phyloP scores from a whole-genome alignment of 1,284 basidiomycete genomes.

The Singerocomus rubriflavus region DNA sequence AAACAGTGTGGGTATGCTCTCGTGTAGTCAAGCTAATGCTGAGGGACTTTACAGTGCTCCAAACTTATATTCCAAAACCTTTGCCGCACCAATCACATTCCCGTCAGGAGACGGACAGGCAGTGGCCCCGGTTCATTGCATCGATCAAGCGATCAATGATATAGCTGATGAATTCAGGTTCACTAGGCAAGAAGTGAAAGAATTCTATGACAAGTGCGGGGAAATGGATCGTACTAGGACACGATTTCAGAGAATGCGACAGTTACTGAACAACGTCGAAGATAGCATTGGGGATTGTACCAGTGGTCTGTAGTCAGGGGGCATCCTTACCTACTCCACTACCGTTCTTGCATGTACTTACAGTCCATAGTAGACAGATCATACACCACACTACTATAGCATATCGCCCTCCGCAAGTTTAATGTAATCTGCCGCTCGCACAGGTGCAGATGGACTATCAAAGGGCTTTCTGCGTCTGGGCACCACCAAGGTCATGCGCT shows the following conservation, averaged over 20 bases:
- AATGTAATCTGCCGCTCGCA: slow-evolving; percentile 61
- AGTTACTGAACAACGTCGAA: slow-evolving; percentile 44
- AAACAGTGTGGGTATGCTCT: slow-evolving; percentile 27
- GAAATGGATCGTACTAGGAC: slow-evolving; percentile 61
- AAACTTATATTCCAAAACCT: slow-evolving; percentile 2
- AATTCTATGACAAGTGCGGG: slow-evolving; percentile 66
- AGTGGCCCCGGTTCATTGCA: slow-evolving; percentile 45
- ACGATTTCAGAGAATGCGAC: slow-evolving; percentile 65
- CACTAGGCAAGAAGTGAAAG: slow-evolving; percentile 67
- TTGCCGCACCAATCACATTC: slow-evolving; percentile 5
- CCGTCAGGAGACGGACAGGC: slow-evolving; percentile 9
- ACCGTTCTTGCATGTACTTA: background rate
- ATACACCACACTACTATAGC: slow-evolving; percentile 7
- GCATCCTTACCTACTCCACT: background rate
- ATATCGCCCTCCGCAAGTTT: slow-evolving; percentile 39
- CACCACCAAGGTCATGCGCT: slow-evolving; percentile 1
- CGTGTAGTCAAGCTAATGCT: background rate
- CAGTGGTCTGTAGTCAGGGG: slow-evolving; percentile 11
- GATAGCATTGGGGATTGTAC: slow-evolving; percentile 31
- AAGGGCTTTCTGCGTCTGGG: slow-evolving; percentile 70
- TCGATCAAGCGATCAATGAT: slow-evolving; percentile 57
- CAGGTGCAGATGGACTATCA: slow-evolving; percentile 75
- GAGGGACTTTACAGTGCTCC: slow-evolving; percentile 3
- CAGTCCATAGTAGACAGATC: slow-evolving; percentile 1
- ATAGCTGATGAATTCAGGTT: slow-evolving; percentile 67